Evolutionary conservation across 2,329 filamentous ascomycete genomes (phyloP).

Genomic region (Hypoxylon sp.): DNA sequence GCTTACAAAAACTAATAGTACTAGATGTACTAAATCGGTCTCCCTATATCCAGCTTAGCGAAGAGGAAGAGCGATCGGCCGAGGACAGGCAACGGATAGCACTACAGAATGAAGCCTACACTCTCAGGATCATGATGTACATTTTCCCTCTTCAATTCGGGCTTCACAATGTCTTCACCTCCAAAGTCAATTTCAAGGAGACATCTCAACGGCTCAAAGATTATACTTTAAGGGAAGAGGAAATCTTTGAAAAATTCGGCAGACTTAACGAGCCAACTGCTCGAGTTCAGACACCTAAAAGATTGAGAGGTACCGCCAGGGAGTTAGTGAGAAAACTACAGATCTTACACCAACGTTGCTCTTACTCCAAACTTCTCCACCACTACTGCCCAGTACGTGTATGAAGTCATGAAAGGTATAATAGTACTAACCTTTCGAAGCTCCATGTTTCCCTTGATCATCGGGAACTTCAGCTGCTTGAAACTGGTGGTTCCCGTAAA

Average conservation of each 20-base stretch:
- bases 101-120: conserved; percentile 64
- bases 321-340: conserved; percentile 78
- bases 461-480: conserved; percentile 21
- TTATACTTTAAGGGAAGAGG: conserved; percentile 87
- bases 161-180: conserved; percentile 93
- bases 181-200: conserved; percentile 72
- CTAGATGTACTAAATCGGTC: conserved; percentile 86
- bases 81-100: conserved; percentile 21
- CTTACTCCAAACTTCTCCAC: conserved; percentile 82
- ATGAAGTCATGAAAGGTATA: background rate
- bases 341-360: conserved; percentile 78
- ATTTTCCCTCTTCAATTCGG: conserved; percentile 93
- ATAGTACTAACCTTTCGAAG: conserved; percentile 35
- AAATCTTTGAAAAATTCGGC: conserved; percentile 70
- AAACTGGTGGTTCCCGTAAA: conserved; percentile 24
- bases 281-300: conserved; percentile 68
- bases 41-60: conserved; percentile 53
- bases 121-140: conserved; percentile 85
- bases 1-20: conserved; percentile 30
- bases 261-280: conserved; percentile 47
- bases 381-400: conserved; percentile 79
- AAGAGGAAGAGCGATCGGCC: conserved; percentile 14
- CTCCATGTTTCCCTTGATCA: conserved; percentile 36
- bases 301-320: conserved; percentile 74
- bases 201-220: conserved; percentile 84